These are phyloP conservation scores for Fagus crenata DNA, from an alignment of 306 rosid genomes.

Conservation along the genomic window DNA sequence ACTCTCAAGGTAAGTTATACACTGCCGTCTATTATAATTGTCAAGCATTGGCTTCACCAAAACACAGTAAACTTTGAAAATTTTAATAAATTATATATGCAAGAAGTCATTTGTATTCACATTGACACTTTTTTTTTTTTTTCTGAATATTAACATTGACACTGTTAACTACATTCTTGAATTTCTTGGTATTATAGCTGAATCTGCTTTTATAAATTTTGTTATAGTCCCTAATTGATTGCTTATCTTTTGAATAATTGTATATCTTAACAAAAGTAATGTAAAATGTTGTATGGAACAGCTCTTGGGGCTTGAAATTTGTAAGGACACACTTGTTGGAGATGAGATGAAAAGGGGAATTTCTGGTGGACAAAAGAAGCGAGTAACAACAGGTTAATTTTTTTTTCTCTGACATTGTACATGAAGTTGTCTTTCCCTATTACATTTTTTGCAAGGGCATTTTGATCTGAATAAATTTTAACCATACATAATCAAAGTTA, in stretches of 20 bases:
- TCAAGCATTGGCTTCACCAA: no score
- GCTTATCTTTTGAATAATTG: not conserved
- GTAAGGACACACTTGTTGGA: slow-evolving; percentile 57
- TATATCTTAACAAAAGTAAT: not conserved
- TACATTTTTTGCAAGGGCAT: not conserved
- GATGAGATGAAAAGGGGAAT: slow-evolving; percentile 54
- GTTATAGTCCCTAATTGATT: not conserved
- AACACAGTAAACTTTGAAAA: no score
- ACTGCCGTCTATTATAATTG: not conserved
- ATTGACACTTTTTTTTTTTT: not conserved
- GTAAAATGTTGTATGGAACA: slow-evolving; percentile 13
- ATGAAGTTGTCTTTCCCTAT: not conserved
- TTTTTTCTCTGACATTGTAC: not conserved
- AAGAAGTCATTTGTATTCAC: not conserved
- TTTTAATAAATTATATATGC: not conserved
- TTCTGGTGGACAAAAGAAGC: slow-evolving; percentile 55
- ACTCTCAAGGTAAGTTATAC: slow-evolving; percentile 47
- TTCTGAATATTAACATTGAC: not conserved
- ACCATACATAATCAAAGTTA: not conserved
- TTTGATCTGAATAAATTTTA: not conserved
- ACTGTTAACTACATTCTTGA: no score
- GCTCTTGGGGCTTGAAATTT: slow-evolving; percentile 55
- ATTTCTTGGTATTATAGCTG: no score
- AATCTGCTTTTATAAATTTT: not conserved
- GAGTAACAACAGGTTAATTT: slow-evolving; percentile 44